Evolutionary conservation across 73 alveolate genomes (phyloP), one percentile per base, ranked within the genome.

Genomic region (Paraurostyla sp.): DNA sequence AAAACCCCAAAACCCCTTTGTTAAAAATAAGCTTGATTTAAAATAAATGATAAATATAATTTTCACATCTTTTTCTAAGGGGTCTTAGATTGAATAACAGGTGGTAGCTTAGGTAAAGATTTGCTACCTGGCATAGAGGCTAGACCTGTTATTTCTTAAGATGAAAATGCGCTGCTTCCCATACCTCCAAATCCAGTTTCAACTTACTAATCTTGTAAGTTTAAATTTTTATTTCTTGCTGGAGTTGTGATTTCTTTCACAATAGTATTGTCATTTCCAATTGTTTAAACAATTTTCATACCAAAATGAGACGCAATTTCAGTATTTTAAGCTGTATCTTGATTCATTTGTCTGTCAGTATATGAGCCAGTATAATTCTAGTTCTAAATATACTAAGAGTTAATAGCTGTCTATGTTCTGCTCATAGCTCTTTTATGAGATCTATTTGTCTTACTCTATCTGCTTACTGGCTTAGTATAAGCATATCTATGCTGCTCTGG

Each of bases 1-100:
- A n/a, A n/a, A 56, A 56, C 71, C 71, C 71, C 71, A 56, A 56
- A 56, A 56, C 71, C 71, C 71, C 71, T 15, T 15, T 56, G 71
- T 15, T 56, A 7, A 15, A 56, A 56, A 56, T 56, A n/a, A n/a
- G n/a, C n/a, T n/a, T n/a, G n/a, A n/a, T 56, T 56, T 15, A 15
- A 32, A 32, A 16, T 22, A 9, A 56, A 56, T 56, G 18, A 56
- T 15, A 9, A 16, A 56, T 16, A 16, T 56, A 56, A 56, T 15
- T 56, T 16, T 22, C 32, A 16, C 22, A 18, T 15, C 32, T 60
- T 30, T 60, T 33, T 60, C 50, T 25, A 60, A 27, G 78, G 78
- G 25, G 78, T 60, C 45, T 60, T 60, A 9, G 15, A 30, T 30
- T 29, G 22, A 11, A 60, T 3, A 3, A 60, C 78, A 9, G 78